Evolutionary conservation across 208 protist species (phyloP), one percentile per base, ranked within the genome.

Genomic region (Phytomonas serpens): DNA sequence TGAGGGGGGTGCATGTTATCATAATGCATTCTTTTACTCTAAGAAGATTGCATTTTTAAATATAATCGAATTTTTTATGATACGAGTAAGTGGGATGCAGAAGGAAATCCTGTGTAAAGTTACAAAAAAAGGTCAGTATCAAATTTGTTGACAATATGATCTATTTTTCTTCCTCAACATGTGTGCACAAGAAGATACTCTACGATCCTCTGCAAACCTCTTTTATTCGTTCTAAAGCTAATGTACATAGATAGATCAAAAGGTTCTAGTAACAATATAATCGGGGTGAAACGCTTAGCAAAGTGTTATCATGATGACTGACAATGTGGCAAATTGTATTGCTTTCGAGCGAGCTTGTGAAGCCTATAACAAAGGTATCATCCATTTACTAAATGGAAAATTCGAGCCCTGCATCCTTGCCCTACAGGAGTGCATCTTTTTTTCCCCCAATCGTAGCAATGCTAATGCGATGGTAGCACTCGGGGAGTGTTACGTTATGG

Each of bases 401-500:
- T 74, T 92, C 7, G 52, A 75, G 27, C 72, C 83, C 34, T 88
- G 88, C 9, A 88, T 93, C 42, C 80, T 92, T 38, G 57, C 74
- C 23, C 89, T 96, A 64, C 76, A 79, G 3, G 85, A 94, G 69
- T 78, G 85, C 11, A 82, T 76, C 40, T 96, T 96, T 69, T 94
- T 94, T 68, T 69, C 86, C 29, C 79, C 80, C 13, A 73, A 93
- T 16, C 47, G 47, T 57, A 57, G 40, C 40, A 85, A 91, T 66
- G 81, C 87, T 52, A 83, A 85, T 33, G 87, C 91, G 3, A 76
- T 92, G 61, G 84, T 90, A 32, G 87, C 91, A 3, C 67, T 85
- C 4, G 91, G 88, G 6, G 88, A 96, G 80, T 93, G 87, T 65
- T 93, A 92, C 76, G 71, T 94, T 42, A 86, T 83, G 2, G 71